These are phyloP conservation scores for Amphibolis antarctica DNA, from an alignment of 106 monocot genomes.

Conservation along the genomic window DNA sequence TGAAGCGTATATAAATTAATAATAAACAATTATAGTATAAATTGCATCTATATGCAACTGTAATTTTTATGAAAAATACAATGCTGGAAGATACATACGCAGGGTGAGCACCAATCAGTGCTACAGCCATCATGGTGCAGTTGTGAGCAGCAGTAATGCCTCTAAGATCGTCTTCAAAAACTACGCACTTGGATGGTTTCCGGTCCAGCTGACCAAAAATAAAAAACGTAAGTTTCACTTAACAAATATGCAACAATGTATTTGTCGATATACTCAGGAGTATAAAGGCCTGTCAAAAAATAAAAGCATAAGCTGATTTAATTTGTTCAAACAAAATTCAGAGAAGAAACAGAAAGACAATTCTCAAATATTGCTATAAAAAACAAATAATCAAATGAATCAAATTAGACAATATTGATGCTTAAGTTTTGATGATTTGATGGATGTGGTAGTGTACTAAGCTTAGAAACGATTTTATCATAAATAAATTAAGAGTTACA, in stretches of 20 bases:
- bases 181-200: constrained; percentile 89
- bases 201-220: constrained; percentile 52
- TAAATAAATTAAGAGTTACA: too few relatives aligned
- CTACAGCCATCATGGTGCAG: constrained; percentile 99
- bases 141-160: constrained; percentile 95
- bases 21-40: too few relatives aligned
- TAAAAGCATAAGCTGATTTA: not conserved
- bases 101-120: constrained; percentile 79
- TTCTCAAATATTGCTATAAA: not conserved
- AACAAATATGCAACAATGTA: too few relatives aligned
- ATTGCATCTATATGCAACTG: too few relatives aligned
- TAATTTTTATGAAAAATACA: not conserved
- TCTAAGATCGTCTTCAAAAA: constrained; percentile 98
- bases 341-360: not conserved
- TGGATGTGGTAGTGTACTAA: too few relatives aligned
- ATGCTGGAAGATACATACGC: constrained; percentile 42
- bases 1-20: too few relatives aligned
- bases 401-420: too few relatives aligned
- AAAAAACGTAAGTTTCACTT: not conserved
- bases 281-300: too few relatives aligned
- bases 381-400: not conserved
- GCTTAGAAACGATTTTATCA: too few relatives aligned
- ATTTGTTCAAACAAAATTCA: not conserved
- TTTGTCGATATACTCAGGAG: too few relatives aligned
- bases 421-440: too few relatives aligned